Conservation (phyloP, 2,329 filamentous ascomycete species). For the Fusarium paranaense region DNA sequence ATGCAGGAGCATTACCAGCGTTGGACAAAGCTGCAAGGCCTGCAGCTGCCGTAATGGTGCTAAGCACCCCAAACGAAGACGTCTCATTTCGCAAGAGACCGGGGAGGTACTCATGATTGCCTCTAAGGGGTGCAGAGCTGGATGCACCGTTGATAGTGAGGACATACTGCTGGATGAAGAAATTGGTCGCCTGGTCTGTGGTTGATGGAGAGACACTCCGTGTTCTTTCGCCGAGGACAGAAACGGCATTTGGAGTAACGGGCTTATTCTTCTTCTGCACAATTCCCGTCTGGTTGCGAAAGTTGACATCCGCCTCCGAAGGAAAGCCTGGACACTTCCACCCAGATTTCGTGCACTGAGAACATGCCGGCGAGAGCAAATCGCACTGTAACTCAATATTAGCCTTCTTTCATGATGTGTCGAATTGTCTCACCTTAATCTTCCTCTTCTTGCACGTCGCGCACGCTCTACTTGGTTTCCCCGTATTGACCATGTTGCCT, state of each 20-base stretch:
- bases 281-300: conserved; percentile 18
- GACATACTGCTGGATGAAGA: conserved; percentile 38
- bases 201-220: conserved; percentile 18
- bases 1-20: conserved; percentile 11
- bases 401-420: not conserved
- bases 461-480: conserved; percentile 35
- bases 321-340: conserved; percentile 33
- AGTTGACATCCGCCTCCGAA: conserved; percentile 6
- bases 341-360: conserved; percentile 26
- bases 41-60: conserved; percentile 24
- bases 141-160: not conserved
- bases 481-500: conserved; percentile 30
- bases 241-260: accelerated
- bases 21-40: conserved; percentile 39
- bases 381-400: conserved; percentile 26
- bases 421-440: conserved; percentile 23
- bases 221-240: not conserved
- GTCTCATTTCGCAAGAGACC: conserved; percentile 13
- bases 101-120: conserved; percentile 35
- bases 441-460: conserved; percentile 36
- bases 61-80: conserved; percentile 26
- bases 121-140: not conserved
- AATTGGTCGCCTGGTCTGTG: conserved; percentile 25
- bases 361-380: conserved; percentile 23
- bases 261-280: not conserved